Percentiles rank a stretch among this genome's conserved stretches.
Evolutionary conservation across 345 rosid species (phyloP).

Genomic region (Eucalyptus grandis): DNA sequence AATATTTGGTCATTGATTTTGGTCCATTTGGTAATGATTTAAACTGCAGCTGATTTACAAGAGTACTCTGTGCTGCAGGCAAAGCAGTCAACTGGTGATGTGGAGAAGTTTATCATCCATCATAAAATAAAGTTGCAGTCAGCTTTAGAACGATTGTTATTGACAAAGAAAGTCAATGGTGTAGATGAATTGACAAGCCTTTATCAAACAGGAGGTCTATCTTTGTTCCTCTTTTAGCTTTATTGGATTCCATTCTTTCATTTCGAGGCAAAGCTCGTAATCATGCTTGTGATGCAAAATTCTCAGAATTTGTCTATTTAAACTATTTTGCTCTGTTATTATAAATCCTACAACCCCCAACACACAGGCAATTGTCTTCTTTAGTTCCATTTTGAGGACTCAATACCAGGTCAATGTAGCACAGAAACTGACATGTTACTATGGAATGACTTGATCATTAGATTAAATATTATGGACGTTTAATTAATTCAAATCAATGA

Average conservation of each 20-base stretch:
- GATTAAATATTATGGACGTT: not conserved
- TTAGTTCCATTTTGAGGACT: not conserved
- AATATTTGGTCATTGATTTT: not conserved
- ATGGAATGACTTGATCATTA: not conserved
- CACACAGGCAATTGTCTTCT: not conserved
- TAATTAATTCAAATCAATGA: not conserved
- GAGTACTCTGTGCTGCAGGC: conserved; percentile 30
- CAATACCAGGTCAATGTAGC: not conserved
- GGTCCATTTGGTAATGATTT: not conserved
- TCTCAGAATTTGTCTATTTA: not conserved
- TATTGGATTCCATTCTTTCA: not conserved
- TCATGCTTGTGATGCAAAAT: not conserved
- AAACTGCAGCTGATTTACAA: not conserved
- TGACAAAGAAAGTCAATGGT: conserved; percentile 42
- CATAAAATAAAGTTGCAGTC: conserved; percentile 38
- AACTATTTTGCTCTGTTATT: not conserved
- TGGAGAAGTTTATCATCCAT: conserved; percentile 56
- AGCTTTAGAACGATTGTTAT: conserved; percentile 50
- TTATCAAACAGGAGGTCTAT: conserved; percentile 43
- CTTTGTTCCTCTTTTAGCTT: not conserved
- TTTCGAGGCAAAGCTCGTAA: not conserved
- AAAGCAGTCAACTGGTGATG: conserved; percentile 50
- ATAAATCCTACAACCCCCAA: not conserved
- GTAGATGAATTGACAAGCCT: conserved; percentile 48
- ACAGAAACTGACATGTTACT: not conserved